These are phyloP conservation scores for Lachancea waltii DNA, from an alignment of 805 yeast genomes.

Conservation along the genomic window DNA sequence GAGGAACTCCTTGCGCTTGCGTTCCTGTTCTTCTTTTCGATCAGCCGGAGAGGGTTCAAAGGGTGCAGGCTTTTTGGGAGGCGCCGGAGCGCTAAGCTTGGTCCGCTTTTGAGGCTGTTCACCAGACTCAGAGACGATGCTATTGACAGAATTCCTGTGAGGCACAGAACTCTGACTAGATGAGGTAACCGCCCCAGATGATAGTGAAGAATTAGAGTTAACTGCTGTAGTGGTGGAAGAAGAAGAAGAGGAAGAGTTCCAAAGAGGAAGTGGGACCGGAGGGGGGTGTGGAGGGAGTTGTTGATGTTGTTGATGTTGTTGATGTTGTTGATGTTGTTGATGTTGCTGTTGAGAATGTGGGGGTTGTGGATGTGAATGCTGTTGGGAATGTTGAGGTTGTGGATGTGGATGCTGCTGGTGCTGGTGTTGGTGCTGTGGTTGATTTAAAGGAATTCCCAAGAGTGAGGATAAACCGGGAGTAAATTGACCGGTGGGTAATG, in stretches of 20 bases:
- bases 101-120: constrained; percentile 1
- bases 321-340: constrained; percentile 9
- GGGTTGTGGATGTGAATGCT: constrained; percentile 1
- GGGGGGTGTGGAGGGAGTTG: constrained; percentile 1
- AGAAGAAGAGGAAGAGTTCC: neutral
- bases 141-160: no score
- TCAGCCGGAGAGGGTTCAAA: neutral
- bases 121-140: no score
- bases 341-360: constrained; percentile 5
- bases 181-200: no score
- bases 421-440: neutral
- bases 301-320: constrained; percentile 3
- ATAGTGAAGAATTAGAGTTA: constrained; percentile 1
- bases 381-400: neutral
- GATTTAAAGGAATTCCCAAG: constrained; percentile 4
- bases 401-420: neutral
- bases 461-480: constrained; percentile 9
- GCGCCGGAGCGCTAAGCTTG: neutral
- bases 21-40: constrained; percentile 57
- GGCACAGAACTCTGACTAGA: no score
- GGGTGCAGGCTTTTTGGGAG: neutral
- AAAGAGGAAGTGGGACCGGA: neutral
- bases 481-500: constrained; percentile 8
- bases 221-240: neutral
- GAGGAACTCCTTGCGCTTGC: constrained; percentile 56